Conservation (phyloP, 75 land plant genomes). For the Pinus tabuliformis region DNA sequence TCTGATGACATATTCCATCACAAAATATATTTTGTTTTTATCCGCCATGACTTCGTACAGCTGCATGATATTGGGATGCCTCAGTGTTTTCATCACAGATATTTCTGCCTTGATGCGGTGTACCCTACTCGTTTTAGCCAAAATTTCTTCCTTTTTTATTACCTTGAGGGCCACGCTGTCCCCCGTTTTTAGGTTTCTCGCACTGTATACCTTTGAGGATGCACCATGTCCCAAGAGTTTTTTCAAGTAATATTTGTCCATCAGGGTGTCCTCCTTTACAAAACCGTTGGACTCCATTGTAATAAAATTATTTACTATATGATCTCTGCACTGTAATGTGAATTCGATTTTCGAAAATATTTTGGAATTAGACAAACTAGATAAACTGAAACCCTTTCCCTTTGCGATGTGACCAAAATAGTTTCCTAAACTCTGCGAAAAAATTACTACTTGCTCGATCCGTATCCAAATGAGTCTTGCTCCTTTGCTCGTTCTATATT, state of each 20-base stretch:
- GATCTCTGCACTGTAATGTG: too few species aligned
- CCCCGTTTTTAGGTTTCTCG: not conserved
- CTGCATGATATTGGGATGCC: conserved; percentile 20
- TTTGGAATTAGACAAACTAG: too few species aligned
- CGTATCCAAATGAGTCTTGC: too few species aligned
- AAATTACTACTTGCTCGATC: too few species aligned
- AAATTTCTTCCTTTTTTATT: not conserved
- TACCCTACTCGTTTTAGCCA: not conserved
- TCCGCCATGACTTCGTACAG: conserved; percentile 22
- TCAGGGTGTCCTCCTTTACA: not conserved
- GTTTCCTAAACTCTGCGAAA: too few species aligned
- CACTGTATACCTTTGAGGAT: not conserved
- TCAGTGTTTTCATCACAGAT: conserved; percentile 14
- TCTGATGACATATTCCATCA: conserved; percentile 50
- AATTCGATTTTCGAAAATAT: too few species aligned
- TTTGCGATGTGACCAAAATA: too few species aligned
- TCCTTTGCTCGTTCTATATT: too few species aligned
- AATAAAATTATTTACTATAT: too few species aligned
- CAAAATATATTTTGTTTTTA: conserved; percentile 40
- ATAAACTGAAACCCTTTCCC: not conserved
- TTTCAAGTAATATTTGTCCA: not conserved
- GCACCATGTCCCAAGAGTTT: not conserved
- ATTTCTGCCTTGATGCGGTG: conserved; percentile 3
- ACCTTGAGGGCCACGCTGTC: conserved; percentile 1
- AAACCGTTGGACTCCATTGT: too few species aligned